Percentiles rank a stretch among this genome's conserved stretches.
Evolutionary conservation across 192 early-diverging fungal species (phyloP).

Genomic region (Backusella morwellensis): DNA sequence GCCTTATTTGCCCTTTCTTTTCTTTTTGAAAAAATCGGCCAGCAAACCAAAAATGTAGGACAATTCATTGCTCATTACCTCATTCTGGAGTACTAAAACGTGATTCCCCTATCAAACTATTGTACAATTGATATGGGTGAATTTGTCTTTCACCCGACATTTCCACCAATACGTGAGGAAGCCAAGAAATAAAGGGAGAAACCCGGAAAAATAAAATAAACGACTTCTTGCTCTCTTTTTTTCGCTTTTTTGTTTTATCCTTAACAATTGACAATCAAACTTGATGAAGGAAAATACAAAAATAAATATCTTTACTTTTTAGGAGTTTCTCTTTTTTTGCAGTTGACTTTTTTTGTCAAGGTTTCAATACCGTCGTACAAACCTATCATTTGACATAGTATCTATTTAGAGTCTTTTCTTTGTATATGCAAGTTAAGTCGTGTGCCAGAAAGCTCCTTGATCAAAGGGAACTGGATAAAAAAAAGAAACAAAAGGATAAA

Average conservation of each 20-base stretch:
- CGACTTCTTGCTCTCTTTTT: background rate
- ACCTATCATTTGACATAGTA: background rate
- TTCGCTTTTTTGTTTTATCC: background rate
- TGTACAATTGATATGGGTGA: background rate
- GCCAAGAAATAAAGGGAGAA: background rate
- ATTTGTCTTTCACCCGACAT: background rate
- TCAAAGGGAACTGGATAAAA: background rate
- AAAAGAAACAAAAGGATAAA: background rate
- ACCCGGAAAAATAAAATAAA: background rate
- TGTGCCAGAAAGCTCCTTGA: background rate
- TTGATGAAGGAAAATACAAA: background rate
- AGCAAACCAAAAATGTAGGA: background rate
- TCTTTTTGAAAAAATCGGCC: background rate
- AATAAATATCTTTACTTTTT: background rate
- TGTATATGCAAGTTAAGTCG: background rate
- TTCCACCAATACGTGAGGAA: background rate
- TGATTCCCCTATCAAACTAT: conserved; percentile 2
- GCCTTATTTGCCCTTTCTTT: background rate
- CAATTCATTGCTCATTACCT: background rate
- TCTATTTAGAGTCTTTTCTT: background rate
- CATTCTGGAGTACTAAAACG: conserved; percentile 7
- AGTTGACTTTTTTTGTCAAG: background rate
- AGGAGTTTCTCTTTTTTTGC: background rate
- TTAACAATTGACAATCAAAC: too few species aligned
- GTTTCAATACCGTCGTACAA: background rate